Conservation (phyloP, 495 filamentous ascomycete genomes). For the Penicillium egyptiacum region DNA sequence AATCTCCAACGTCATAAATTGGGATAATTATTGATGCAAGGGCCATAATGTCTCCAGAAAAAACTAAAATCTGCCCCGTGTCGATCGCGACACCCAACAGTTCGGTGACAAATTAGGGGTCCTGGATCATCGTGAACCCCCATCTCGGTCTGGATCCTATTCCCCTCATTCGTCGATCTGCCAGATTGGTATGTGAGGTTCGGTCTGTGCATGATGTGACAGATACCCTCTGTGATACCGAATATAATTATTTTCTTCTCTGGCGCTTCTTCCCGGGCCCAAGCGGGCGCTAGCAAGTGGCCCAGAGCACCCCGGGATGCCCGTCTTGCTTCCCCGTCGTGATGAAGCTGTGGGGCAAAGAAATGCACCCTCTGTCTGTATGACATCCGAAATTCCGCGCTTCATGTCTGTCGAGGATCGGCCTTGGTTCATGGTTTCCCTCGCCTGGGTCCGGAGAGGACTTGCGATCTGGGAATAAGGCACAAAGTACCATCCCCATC, state of each 20-base stretch:
- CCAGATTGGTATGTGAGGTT: constrained; percentile 10
- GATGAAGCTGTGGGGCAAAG: constrained; percentile 21
- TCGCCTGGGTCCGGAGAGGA: constrained; percentile 21
- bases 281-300: constrained; percentile 11
- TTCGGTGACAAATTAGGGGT: constrained; percentile 45
- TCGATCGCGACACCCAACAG: constrained; percentile 37
- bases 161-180: constrained; percentile 39
- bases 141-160: constrained; percentile 25
- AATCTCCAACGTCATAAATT: constrained; percentile 15
- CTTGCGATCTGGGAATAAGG: not conserved
- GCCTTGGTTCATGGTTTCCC: constrained; percentile 26
- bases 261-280: constrained; percentile 13
- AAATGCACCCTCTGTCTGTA: constrained; percentile 30
- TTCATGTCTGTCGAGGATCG: constrained; percentile 28
- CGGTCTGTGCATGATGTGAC: constrained; percentile 42
- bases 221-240: constrained; percentile 28
- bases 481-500: constrained; percentile 17
- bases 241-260: constrained; percentile 13
- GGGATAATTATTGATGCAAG: constrained; percentile 45
- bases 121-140: constrained; percentile 24
- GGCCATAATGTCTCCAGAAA: constrained; percentile 26
- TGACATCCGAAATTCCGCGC: constrained; percentile 36
- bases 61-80: constrained; percentile 30
- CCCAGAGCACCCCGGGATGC: constrained; percentile 21
- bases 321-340: constrained; percentile 29